Evolutionary conservation across 1,284 basidiomycete species (phyloP), one percentile per base, ranked within the genome.

Genomic region (Ganoderma lucidum): DNA sequence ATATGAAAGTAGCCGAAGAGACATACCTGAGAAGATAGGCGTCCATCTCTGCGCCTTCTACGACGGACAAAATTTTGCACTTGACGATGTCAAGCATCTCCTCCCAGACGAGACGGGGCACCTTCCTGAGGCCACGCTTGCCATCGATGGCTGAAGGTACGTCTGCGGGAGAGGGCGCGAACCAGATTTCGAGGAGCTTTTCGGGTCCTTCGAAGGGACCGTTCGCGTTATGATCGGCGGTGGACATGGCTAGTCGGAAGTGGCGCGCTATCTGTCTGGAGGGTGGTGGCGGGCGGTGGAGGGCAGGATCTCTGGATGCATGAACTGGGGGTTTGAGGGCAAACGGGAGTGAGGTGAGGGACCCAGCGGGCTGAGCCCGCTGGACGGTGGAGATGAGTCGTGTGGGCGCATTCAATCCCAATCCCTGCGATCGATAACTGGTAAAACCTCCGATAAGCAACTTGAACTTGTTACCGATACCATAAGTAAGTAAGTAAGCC

Each of bases 171-270:
- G 91, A 92, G 23, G 94, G 93, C 5, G 95, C 92, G 81, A 99
- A 99, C 98, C 98, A 99, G 67, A 99, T 91, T 83, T 99, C 98
- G 66, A 99, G 89, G 55, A 99, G 90, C 83, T 99, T 99, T 84
- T 99, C 98, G 70, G 97, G 95, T 51, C 93, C 93, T 79, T 94
- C 93, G 75, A 94, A 95, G 28, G 91, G 92, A 58, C 88, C 84
- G 62, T 83, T 83, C 63, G 81, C 76, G 65, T 79, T 78, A 68
- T 78, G 74, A 67, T 77, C 75, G 71, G 83, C 81, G 67, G 71
- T 77, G 70, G 71, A 78, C 76, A 75, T 84, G 81, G 65, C 72
- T 65, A 45, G 65, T 55, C 51, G 62, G 65, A 51, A 73, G 78
- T 74, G 80, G 51, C 30, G 84, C 85, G 88, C 87, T 90, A 90